Conservation (phyloP, 345 rosid species). For the Eucalyptus erythrocorys region DNA sequence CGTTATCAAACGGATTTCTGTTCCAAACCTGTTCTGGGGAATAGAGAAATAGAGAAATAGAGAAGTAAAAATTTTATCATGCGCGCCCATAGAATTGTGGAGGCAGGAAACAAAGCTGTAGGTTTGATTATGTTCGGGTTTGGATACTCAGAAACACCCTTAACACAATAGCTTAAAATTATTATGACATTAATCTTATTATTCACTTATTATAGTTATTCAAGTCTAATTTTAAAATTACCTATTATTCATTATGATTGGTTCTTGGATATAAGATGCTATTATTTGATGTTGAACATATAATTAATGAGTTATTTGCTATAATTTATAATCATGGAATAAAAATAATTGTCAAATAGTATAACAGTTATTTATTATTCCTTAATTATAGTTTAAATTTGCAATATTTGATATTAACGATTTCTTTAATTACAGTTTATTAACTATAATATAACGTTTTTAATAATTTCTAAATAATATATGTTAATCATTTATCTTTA, state of each 20-base stretch:
- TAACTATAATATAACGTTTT: neutral
- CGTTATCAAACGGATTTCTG: too few relatives aligned
- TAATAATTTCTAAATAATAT: neutral
- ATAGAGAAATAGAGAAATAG: too few relatives aligned
- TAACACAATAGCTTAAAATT: neutral
- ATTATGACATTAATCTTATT: neutral
- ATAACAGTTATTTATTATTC: neutral
- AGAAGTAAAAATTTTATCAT: too few relatives aligned
- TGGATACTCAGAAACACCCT: neutral
- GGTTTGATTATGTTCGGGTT: neutral
- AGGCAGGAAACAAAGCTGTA: neutral
- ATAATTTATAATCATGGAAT: neutral
- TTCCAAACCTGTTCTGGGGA: too few relatives aligned
- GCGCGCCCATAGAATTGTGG: neutral
- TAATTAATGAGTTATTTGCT: neutral
- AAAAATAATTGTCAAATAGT: neutral
- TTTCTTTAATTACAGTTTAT: neutral
- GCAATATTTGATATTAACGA: neutral
- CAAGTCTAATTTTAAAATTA: neutral
- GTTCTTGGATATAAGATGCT: neutral
- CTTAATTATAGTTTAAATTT: neutral
- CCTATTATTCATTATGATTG: neutral
- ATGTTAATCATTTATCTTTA: neutral
- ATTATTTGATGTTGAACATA: neutral
- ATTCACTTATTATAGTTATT: neutral